Conservation (phyloP, 148 eudicot genomes). For the Amaranthus hypochondriacus region DNA sequence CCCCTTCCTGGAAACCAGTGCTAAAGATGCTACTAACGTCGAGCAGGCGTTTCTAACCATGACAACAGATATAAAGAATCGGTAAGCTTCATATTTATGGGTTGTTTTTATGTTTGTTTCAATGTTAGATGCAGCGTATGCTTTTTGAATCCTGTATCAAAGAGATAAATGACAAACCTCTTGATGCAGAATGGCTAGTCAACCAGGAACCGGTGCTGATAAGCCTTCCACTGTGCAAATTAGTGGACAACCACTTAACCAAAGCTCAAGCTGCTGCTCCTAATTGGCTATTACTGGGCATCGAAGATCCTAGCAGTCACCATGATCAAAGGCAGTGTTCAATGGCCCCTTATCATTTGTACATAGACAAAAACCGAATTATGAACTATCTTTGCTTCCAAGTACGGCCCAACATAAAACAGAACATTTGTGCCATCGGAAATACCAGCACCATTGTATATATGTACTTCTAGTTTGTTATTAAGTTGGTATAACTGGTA, state of each 20-base stretch:
- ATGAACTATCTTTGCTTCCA: neutral
- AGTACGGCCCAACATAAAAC: neutral
- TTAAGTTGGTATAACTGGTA: no score
- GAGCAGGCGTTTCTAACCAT: constrained; percentile 46
- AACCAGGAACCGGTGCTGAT: constrained; percentile 24
- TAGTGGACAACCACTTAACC: constrained; percentile 32
- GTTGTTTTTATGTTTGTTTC: neutral
- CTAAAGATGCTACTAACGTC: constrained; percentile 41
- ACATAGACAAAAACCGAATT: constrained; percentile 3
- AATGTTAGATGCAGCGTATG: neutral
- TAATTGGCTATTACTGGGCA: neutral
- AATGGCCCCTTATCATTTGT: neutral
- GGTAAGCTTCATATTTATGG: constrained; percentile 17
- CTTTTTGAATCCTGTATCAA: no score
- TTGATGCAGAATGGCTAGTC: constrained; percentile 34
- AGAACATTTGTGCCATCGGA: neutral
- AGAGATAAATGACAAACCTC: no score
- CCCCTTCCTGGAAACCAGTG: constrained; percentile 51
- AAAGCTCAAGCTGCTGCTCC: constrained; percentile 35
- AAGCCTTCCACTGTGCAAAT: constrained; percentile 29
- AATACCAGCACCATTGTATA: no score
- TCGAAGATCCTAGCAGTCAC: neutral
- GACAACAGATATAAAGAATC: constrained; percentile 37
- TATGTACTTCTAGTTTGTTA: no score
- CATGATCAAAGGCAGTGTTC: neutral